phyloP scores from a whole-genome alignment of 2,329 filamentous ascomycete genomes.

The Cladophialophora yegresii region DNA sequence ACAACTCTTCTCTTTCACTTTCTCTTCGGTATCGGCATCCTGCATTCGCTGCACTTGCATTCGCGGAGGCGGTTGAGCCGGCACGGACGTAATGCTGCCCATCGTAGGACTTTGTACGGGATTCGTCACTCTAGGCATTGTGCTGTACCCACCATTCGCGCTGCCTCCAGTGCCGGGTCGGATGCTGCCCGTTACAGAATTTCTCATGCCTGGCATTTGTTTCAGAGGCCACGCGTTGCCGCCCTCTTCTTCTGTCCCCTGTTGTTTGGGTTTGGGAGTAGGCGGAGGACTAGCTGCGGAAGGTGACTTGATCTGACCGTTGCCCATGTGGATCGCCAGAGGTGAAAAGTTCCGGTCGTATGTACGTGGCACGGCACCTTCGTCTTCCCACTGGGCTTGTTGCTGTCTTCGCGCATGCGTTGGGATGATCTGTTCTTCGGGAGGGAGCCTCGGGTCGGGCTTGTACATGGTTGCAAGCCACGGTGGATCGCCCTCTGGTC shows the following conservation, averaged over 20 bases:
- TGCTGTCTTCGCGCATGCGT: conserved; percentile 88
- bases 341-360: conserved; percentile 89
- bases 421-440: conserved; percentile 91
- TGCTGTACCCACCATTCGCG: conserved; percentile 49
- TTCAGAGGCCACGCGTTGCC: conserved; percentile 39
- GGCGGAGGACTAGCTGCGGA: conserved; percentile 23
- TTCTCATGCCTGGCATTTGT: conserved; percentile 35
- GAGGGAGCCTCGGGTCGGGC: conserved; percentile 88
- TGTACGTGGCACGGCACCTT: conserved; percentile 79
- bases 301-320: conserved; percentile 33
- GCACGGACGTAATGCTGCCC: conserved; percentile 29
- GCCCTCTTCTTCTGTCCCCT: conserved; percentile 17
- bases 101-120: conserved; percentile 34
- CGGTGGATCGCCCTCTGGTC: conserved; percentile 89
- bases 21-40: conserved; percentile 58
- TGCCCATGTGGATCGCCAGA: conserved; percentile 57
- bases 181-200: conserved; percentile 32
- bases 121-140: conserved; percentile 51
- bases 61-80: conserved; percentile 43
- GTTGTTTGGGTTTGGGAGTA: conserved; percentile 22
- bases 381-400: conserved; percentile 92
- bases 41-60: conserved; percentile 45
- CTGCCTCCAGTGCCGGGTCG: conserved; percentile 49
- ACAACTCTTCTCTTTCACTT: conserved; percentile 62
- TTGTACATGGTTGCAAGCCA: conserved; percentile 96